Evolutionary conservation across 2,329 filamentous ascomycete genomes (phyloP).

Genomic region (Trichoderma pleuroti): DNA sequence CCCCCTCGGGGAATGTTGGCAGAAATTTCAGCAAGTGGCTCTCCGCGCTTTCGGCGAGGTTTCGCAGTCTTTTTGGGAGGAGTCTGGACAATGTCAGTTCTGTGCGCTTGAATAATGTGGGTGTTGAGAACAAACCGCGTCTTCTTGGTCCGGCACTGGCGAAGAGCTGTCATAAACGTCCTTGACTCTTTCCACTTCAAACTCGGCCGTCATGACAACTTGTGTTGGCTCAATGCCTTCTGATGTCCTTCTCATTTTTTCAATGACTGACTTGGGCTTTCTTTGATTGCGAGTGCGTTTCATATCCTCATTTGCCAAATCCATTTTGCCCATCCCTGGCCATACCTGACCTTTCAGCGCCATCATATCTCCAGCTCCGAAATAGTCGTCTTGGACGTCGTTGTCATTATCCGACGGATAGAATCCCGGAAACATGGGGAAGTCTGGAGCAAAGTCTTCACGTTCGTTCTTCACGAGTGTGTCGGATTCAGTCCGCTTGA

Average conservation of each 20-base stretch:
- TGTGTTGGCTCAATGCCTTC: conserved; percentile 61
- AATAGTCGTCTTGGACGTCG: conserved; percentile 29
- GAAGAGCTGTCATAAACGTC: conserved; percentile 61
- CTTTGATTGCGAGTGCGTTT: conserved; percentile 73
- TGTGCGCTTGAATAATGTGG: not conserved
- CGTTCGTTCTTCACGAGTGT: conserved; percentile 30
- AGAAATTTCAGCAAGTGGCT: conserved; percentile 35
- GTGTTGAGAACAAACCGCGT: conserved; percentile 39
- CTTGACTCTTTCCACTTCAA: conserved; percentile 49
- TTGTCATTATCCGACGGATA: conserved; percentile 30
- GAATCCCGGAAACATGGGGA: conserved; percentile 30
- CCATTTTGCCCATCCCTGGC: conserved; percentile 78
- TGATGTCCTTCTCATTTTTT: conserved; percentile 63
- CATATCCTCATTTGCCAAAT: conserved; percentile 71
- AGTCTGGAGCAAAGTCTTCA: conserved; percentile 27
- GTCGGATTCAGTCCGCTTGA: conserved; percentile 27
- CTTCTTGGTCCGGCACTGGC: conserved; percentile 36
- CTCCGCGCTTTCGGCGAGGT: conserved; percentile 31
- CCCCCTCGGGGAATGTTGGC: conserved; percentile 32
- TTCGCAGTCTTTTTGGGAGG: conserved; percentile 32
- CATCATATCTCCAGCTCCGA: conserved; percentile 31
- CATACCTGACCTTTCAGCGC: conserved; percentile 68
- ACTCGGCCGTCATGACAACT: conserved; percentile 56
- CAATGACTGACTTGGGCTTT: conserved; percentile 68
- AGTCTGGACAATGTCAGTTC: conserved; percentile 18